A percentile compares a stretch with the other conserved stretches of the same genome.
phyloP scores from a whole-genome alignment of 306 rosid genomes.

The Casuarina cunninghamiana region DNA sequence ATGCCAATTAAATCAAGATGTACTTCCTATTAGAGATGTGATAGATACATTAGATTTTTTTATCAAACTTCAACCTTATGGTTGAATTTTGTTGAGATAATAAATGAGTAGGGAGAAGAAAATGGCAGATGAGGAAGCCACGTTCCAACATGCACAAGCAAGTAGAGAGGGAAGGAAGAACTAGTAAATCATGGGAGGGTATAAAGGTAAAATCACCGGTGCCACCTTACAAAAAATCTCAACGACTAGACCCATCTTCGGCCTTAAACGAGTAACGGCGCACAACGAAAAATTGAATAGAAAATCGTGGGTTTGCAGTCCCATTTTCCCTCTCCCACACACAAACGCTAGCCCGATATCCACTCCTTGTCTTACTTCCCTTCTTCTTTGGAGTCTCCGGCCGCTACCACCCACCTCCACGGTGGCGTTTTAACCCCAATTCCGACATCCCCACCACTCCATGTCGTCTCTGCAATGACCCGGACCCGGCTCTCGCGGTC shows the following conservation, averaged over 20 bases:
- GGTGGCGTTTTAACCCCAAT: background rate
- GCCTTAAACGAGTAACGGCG: slow-evolving; percentile 37
- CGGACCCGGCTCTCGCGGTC: slow-evolving; percentile 16
- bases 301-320: slow-evolving; percentile 9
- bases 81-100: no score
- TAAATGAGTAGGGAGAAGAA: no score
- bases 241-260: slow-evolving; percentile 28
- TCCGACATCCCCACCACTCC: background rate
- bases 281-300: background rate
- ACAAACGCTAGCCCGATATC: background rate
- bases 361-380: background rate
- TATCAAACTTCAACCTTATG: no score
- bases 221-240: background rate
- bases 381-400: slow-evolving; percentile 36
- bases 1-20: no score
- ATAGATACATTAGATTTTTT: no score
- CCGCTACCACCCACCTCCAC: background rate
- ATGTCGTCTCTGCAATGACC: slow-evolving; percentile 41
- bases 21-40: no score
- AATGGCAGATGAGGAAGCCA: no score
- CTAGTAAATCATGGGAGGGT: slow-evolving; percentile 11
- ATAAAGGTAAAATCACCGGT: background rate
- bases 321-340: slow-evolving; percentile 8
- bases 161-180: background rate
- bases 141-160: no score